Percentiles rank a stretch among this genome's conserved stretches.
Evolutionary conservation across 2,329 filamentous ascomycete genomes (phyloP).

Genomic region (Microcyclosporella mali): DNA sequence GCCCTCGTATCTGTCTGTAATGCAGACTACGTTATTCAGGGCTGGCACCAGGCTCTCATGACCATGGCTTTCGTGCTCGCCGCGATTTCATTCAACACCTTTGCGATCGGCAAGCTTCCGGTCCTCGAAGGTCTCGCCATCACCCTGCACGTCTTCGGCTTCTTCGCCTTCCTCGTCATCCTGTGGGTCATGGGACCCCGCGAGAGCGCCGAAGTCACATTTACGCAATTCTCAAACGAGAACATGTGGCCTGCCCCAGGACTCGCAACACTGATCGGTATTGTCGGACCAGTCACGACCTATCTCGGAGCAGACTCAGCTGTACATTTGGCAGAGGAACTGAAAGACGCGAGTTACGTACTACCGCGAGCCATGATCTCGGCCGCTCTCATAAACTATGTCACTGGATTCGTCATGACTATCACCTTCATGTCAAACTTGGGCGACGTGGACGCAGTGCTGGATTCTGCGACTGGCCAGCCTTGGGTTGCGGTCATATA

Average conservation of each 20-base stretch:
- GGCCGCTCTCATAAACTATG: constrained; percentile 27
- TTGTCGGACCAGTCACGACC: constrained; percentile 31
- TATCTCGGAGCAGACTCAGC: constrained; percentile 35
- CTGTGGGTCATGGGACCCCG: constrained; percentile 25
- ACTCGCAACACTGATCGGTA: constrained; percentile 24
- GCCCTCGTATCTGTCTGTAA: constrained; percentile 25
- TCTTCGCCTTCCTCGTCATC: constrained; percentile 26
- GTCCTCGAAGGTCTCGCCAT: constrained; percentile 27
- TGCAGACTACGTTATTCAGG: constrained; percentile 18
- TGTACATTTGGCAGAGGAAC: constrained; percentile 33
- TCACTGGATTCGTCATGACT: constrained; percentile 25
- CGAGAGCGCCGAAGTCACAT: constrained; percentile 16
- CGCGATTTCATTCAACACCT: constrained; percentile 28
- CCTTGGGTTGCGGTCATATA: constrained; percentile 24
- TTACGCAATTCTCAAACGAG: constrained; percentile 22
- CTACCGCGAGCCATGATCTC: constrained; percentile 29
- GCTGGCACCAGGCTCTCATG: constrained; percentile 20
- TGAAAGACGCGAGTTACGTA: constrained; percentile 25
- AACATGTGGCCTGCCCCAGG: constrained; percentile 22
- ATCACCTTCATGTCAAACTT: constrained; percentile 28
- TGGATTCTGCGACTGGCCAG: constrained; percentile 19
- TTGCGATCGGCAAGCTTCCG: constrained; percentile 25
- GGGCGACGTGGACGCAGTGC: constrained; percentile 19
- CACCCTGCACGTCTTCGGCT: constrained; percentile 26
- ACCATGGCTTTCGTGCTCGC: constrained; percentile 21